Percentiles rank a stretch among this genome's conserved stretches.
These are phyloP conservation scores for Abelmoschus esculentus DNA, from an alignment of 345 rosid species.

Conservation along the genomic window DNA sequence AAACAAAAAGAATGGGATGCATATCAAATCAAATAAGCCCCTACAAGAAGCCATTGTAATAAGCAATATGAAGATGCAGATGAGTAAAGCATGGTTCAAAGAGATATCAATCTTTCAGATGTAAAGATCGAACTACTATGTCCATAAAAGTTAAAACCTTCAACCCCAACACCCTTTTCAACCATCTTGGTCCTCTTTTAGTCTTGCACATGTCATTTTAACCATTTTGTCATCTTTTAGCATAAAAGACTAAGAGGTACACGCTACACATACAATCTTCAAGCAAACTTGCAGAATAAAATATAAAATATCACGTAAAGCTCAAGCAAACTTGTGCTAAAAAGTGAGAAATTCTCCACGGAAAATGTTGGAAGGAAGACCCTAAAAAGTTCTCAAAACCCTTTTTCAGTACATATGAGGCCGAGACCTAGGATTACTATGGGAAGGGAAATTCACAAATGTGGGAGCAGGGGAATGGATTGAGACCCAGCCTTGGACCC, in stretches of 20 bases:
- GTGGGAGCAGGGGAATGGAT: neutral
- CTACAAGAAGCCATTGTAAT: neutral
- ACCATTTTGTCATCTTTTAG: neutral
- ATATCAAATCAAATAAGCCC: neutral
- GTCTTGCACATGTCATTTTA: too few species aligned
- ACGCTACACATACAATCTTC: neutral
- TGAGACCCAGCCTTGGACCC: neutral
- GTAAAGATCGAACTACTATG: too few species aligned
- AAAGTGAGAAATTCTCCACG: too few species aligned
- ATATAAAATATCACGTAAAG: too few species aligned
- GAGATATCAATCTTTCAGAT: neutral
- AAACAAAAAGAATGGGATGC: neutral
- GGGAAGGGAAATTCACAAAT: neutral
- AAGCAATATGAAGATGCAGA: neutral
- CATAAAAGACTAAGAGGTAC: neutral
- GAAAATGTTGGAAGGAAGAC: neutral
- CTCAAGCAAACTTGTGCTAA: neutral
- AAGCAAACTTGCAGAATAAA: neutral
- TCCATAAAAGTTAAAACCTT: too few species aligned
- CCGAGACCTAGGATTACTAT: neutral
- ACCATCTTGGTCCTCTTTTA: neutral
- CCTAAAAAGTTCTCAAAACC: neutral
- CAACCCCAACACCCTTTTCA: neutral
- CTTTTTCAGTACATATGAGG: neutral
- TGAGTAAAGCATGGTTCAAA: too few species aligned